Base-by-base conservation (phyloP, 169 alveolate genomes). In the Plasmodium gonderi region DNA sequence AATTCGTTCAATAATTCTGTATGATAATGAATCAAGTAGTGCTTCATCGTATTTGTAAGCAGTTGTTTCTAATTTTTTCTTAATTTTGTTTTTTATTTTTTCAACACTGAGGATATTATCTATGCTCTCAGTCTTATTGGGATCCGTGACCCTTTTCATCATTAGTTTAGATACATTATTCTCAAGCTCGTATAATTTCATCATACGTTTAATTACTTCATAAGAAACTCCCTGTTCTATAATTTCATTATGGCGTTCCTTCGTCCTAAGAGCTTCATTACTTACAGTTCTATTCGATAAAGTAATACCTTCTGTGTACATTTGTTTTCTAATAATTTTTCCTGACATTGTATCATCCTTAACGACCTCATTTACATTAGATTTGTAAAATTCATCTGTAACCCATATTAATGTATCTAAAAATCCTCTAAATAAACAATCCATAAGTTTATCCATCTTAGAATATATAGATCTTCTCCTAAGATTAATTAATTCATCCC, bases 381-480 rank as follows among this genome's bases (percentile, higher is more conserved):
- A 44, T 79, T 79, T 79, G 67, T 79, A 79, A 4, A 23, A n/a
- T 49, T 79, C 76, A 17, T 79, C 90, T 17, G 90, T 79, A 49
- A 51, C 8, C 90, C 90, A 79, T 31, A 79, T 79, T 31, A 79
- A 49, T 1, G 90, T 31, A 40, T 79, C 90, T 79, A 79, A 79
- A 51, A 79, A 79, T 49, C 90, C 90, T 51, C 90, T 79, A 79
- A 79, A 79, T 31, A 79, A 51, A 40, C 90, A 79, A 79, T 79
- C 90, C 40, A 49, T 14, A 33, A 79, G 77, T 31, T 44, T 49
- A 51, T 79, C 90, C 76, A 79, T 31, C 0, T 79, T 12, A 20
- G 77, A 49, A 79, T 79, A 79, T 38, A 60, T 12, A 0, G 90
- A 79, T 51, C 90, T 79, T 31, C 90, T 79, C 17, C 90, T 49